A percentile compares a stretch with the other conserved stretches of the same genome.
phyloP scores from a whole-genome alignment of 257 asterid species.

The Fraxinus americana region DNA sequence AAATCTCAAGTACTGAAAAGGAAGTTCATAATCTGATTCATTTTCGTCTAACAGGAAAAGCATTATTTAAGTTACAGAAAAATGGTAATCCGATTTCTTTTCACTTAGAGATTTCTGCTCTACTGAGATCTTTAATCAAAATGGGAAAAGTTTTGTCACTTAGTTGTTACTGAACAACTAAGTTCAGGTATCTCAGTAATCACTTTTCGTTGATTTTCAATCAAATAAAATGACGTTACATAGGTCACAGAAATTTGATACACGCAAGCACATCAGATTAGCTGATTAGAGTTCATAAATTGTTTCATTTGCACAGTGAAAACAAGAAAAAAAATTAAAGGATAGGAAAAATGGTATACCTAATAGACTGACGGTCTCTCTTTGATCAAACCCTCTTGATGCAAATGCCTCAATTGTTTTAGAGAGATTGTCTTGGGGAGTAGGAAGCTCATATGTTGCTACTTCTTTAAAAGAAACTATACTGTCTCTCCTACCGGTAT shows the following conservation, averaged over 20 bases:
- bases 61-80: not conserved
- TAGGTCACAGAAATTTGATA: not conserved
- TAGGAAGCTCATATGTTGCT: conserved; percentile 58
- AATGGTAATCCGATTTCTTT: not conserved
- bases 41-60: not conserved
- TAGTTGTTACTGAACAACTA: too few relatives aligned
- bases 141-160: too few relatives aligned
- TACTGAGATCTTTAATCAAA: too few relatives aligned
- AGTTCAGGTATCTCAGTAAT: not conserved
- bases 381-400: conserved; percentile 59
- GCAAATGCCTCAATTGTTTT: conserved; percentile 42
- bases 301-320: not conserved
- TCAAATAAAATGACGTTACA: too few relatives aligned
- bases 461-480: conserved; percentile 29
- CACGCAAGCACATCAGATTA: not conserved
- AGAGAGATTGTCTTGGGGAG: conserved; percentile 50
- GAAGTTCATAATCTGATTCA: too few relatives aligned
- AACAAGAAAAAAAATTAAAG: not conserved
- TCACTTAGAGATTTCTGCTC: not conserved
- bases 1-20: too few relatives aligned
- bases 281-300: not conserved
- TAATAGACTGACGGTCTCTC: conserved; percentile 63
- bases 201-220: not conserved
- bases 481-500: conserved; percentile 75
- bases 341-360: conserved; percentile 41